These are phyloP conservation scores for Pestalotiopsis sp. DNA, from an alignment of 2,329 filamentous ascomycete genomes.

Conservation along the genomic window DNA sequence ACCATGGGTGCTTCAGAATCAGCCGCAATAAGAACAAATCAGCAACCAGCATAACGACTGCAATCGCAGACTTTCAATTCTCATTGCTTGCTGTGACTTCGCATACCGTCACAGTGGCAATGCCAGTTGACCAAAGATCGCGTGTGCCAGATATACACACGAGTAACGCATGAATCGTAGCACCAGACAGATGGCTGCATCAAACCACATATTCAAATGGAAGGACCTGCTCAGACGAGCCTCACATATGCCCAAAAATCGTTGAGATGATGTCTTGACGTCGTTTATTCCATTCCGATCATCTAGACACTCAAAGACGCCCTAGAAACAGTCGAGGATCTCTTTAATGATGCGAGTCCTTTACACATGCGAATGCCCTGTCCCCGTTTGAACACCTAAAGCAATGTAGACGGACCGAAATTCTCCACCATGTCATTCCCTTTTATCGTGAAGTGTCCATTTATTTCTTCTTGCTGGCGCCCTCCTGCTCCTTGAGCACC, in stretches of 20 bases:
- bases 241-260: background rate
- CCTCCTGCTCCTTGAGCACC: slow-evolving; percentile 98
- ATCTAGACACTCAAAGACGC: slow-evolving; percentile 35
- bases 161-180: background rate
- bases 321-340: slow-evolving; percentile 31
- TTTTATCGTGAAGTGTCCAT: slow-evolving; percentile 30
- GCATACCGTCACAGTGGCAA: background rate
- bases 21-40: background rate
- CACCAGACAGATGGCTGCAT: background rate
- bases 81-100: background rate
- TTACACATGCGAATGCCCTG: slow-evolving; percentile 32
- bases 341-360: slow-evolving; percentile 17
- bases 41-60: no score
- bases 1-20: background rate
- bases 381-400: slow-evolving; percentile 38
- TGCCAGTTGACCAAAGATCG: background rate
- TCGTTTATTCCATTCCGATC: slow-evolving; percentile 37
- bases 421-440: slow-evolving; percentile 26
- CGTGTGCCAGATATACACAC: background rate
- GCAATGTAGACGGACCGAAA: slow-evolving; percentile 35
- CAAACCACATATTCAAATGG: background rate
- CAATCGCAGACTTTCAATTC: background rate
- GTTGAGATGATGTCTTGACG: slow-evolving; percentile 24
- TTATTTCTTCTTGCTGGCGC: slow-evolving; percentile 71
- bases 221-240: background rate